Percentiles rank a stretch among this genome's conserved stretches.
phyloP scores from a whole-genome alignment of 179 eudicot species.

The Vitellaria paradoxa region DNA sequence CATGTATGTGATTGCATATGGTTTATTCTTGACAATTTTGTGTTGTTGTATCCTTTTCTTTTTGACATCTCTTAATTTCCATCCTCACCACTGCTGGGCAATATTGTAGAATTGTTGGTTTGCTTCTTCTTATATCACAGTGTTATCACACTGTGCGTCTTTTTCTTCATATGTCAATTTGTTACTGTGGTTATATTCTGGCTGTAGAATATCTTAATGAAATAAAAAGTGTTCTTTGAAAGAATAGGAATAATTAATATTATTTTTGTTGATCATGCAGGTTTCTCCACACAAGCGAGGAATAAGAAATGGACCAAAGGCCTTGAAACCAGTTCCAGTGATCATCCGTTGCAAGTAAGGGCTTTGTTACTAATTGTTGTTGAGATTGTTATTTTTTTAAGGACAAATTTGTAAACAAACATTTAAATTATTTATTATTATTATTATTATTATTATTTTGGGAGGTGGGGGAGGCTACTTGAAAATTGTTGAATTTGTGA shows the following conservation, averaged over 20 bases:
- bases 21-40: not conserved
- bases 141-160: not conserved
- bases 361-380: not conserved
- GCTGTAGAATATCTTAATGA: no score
- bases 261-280: slow-evolving; percentile 37
- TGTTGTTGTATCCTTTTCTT: not conserved
- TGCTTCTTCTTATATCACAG: not conserved
- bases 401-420: no score
- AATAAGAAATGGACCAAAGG: slow-evolving; percentile 89
- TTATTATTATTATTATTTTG: no score
- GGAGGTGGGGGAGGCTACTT: not conserved
- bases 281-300: slow-evolving; percentile 67
- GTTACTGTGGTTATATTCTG: no score
- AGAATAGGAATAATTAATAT: not conserved
- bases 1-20: not conserved
- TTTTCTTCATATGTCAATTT: no score
- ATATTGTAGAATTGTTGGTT: not conserved
- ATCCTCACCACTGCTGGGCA: not conserved
- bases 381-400: no score
- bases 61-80: not conserved
- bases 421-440: no score
- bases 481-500: not conserved
- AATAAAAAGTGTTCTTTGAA: not conserved
- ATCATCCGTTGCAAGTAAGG: slow-evolving; percentile 96
- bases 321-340: slow-evolving; percentile 81